Evolutionary conservation across 805 yeast genomes (phyloP), one percentile per base, ranked within the genome.

Genomic region (Ogataea methylovora): DNA sequence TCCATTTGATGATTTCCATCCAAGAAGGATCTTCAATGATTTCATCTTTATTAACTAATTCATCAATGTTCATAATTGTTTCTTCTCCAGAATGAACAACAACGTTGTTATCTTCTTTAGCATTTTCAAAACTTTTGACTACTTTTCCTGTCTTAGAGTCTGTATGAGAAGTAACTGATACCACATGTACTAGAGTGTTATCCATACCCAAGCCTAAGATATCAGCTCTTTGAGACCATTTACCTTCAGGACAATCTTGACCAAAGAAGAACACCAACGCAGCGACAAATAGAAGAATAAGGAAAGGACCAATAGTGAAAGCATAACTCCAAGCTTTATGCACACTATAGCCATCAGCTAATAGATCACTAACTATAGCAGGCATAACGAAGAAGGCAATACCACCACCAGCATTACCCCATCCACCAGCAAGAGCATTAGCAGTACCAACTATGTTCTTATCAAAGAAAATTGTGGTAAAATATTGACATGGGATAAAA

Each of bases 241-340:
- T 44, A 14, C 63, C 64, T 34, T 51, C 58, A 8, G 64, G 64
- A 36, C 61, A 57, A 37, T 58, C 64, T 16, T 43, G 45, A 1
- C 61, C 61, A 35, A 56, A 43, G 3, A 54, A 12, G 2, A 52
- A 29, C 19, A 43, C 41, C 17, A 47, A 10, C 10, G 32, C 19
- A 2, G 60, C 61, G 12, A 57, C 56, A 30, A 46, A 37, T 18
- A 52, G 15, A 30, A 58, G 41, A 17, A 58, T 50, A 16, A 55
- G 23, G 29, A 58, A 43, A 4, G 64, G 64, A 19, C 61, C 60
- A 32, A 56, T 41, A 14, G 44, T 41, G 36, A 54, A 54, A 5
- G 58, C 38, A 12, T 41, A 43, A 4, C 44, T 40, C 60, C 60
- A 54, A n/a, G 54, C 41, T 14, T 47, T 34, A 25, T 51, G 56